Evolutionary conservation across 768 basidiomycete species (phyloP).

Genomic region (Botryobasidium botryosum): DNA sequence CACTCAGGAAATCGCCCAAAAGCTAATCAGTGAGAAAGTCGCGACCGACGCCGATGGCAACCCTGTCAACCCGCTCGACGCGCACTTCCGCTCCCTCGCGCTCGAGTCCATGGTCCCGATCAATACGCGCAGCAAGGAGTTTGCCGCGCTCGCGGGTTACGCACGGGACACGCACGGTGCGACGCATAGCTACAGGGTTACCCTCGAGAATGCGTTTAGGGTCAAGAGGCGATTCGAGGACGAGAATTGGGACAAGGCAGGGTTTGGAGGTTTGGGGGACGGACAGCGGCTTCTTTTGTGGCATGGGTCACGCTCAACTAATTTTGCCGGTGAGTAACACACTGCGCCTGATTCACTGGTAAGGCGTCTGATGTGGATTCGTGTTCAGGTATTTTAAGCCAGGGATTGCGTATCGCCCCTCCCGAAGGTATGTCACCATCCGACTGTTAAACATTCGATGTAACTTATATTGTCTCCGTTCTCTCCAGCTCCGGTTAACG

Average conservation of each 20-base stretch:
- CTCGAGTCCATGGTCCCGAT: constrained; percentile 38
- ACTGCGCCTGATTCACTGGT: not conserved
- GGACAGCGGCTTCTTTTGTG: constrained; percentile 42
- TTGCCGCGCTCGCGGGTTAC: constrained; percentile 31
- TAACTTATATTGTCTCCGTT: no score
- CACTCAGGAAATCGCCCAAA: constrained; percentile 36
- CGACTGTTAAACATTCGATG: no score
- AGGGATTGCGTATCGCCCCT: constrained; percentile 46
- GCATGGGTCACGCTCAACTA: constrained; percentile 47
- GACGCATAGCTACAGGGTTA: constrained; percentile 32
- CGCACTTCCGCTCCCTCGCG: constrained; percentile 34
- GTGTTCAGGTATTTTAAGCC: constrained; percentile 34
- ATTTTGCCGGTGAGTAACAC: constrained; percentile 29
- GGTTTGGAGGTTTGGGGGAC: constrained; percentile 25
- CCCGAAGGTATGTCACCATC: no score
- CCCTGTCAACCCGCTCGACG: constrained; percentile 38
- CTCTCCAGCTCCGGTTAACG: no score
- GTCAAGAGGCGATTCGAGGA: constrained; percentile 34
- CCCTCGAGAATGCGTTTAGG: constrained; percentile 32
- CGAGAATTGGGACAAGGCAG: constrained; percentile 29
- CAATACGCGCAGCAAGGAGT: constrained; percentile 26
- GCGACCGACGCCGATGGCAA: constrained; percentile 28
- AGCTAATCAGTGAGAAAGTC: constrained; percentile 29
- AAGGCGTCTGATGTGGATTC: not conserved
- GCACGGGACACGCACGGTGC: constrained; percentile 37